These are phyloP conservation scores for Bauhinia variegata DNA, from an alignment of 306 rosid genomes.

Conservation along the genomic window DNA sequence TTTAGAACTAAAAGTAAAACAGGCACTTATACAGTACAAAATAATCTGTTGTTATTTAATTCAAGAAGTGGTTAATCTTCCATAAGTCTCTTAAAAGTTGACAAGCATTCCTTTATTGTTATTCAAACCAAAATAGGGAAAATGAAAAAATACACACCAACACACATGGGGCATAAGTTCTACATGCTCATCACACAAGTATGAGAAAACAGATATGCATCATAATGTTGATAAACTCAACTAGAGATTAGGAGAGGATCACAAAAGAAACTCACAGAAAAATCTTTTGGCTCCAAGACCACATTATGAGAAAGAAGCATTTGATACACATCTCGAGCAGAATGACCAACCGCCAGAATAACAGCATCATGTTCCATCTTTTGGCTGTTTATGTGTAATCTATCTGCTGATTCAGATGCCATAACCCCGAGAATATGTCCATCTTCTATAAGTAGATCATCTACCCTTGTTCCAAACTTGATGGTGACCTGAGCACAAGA, in stretches of 20 bases:
- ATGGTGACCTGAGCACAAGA: conserved; percentile 67
- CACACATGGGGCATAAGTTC: conserved; percentile 8
- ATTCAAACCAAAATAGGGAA: neutral
- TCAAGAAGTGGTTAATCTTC: too few relatives aligned
- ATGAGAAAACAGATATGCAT: conserved; percentile 15
- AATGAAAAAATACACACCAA: conserved; percentile 4
- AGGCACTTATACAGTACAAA: too few relatives aligned
- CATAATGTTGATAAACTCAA: conserved; percentile 17
- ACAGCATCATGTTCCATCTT: conserved; percentile 76
- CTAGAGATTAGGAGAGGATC: conserved; percentile 21
- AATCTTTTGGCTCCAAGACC: conserved; percentile 79
- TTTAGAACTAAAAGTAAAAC: too few relatives aligned
- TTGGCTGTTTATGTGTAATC: conserved; percentile 52
- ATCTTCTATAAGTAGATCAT: conserved; percentile 70
- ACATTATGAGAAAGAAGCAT: conserved; percentile 81
- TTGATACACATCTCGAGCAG: conserved; percentile 90
- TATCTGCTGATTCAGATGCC: conserved; percentile 74
- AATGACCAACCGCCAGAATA: conserved; percentile 96
- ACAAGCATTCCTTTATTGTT: too few relatives aligned
- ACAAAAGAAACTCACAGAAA: conserved; percentile 70
- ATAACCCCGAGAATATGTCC: conserved; percentile 65
- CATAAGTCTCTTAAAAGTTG: too few relatives aligned
- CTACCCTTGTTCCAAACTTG: conserved; percentile 89
- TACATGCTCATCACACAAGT: neutral
- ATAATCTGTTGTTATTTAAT: too few relatives aligned